Evolutionary conservation across 2,329 filamentous ascomycete species (phyloP).

Genomic region (Fusarium camptoceras): DNA sequence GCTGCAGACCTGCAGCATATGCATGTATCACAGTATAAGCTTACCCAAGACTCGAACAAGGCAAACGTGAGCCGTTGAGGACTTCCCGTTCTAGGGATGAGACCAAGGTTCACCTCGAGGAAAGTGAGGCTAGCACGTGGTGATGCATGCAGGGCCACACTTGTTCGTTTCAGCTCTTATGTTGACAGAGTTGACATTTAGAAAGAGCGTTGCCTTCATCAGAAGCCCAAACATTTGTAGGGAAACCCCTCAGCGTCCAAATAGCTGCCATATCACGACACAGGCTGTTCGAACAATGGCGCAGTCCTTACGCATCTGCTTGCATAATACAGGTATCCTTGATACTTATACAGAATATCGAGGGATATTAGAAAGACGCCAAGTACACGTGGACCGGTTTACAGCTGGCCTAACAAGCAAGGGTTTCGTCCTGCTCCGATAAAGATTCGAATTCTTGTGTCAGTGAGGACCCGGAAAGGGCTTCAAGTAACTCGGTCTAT

Average conservation of each 20-base stretch:
- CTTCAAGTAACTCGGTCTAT: slow-evolving; percentile 53
- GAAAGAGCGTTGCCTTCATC: slow-evolving; percentile 50
- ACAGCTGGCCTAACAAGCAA: slow-evolving; percentile 40
- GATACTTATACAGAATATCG: slow-evolving; percentile 48
- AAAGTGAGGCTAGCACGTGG: slow-evolving; percentile 51
- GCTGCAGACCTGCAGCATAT: not conserved
- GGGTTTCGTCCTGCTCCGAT: slow-evolving; percentile 53
- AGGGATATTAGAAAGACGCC: not conserved
- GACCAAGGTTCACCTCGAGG: slow-evolving; percentile 52
- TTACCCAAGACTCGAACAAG: slow-evolving; percentile 52
- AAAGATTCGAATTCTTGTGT: slow-evolving; percentile 49
- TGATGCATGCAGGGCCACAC: slow-evolving; percentile 53
- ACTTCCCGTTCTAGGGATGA: slow-evolving; percentile 55
- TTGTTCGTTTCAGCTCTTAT: slow-evolving; percentile 21
- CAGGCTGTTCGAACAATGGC: slow-evolving; percentile 54
- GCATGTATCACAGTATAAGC: slow-evolving; percentile 16
- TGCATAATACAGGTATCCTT: slow-evolving; percentile 49
- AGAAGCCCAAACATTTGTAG: slow-evolving; percentile 59
- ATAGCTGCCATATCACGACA: slow-evolving; percentile 44
- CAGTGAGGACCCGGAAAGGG: slow-evolving; percentile 41
- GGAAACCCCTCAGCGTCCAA: slow-evolving; percentile 56
- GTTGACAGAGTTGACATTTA: not conserved
- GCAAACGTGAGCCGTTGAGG: slow-evolving; percentile 52
- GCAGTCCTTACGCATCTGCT: slow-evolving; percentile 38
- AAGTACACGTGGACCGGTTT: not conserved